Evolutionary conservation across 768 basidiomycete species (phyloP), one percentile per base, ranked within the genome.

Genomic region (Lactarius pseudohatsudake): DNA sequence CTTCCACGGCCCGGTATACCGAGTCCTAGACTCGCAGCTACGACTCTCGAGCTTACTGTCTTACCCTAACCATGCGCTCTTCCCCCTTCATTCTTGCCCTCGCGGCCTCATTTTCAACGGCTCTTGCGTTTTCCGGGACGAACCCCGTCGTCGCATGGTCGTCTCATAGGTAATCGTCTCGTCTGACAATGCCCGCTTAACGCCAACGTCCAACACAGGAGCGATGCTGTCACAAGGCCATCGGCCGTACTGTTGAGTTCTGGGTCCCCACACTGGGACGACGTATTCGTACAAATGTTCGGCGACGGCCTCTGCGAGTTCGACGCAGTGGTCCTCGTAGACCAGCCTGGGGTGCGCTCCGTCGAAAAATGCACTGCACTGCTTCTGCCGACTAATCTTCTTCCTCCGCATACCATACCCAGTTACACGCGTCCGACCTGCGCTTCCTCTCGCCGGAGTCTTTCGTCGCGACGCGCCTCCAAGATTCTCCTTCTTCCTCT

Each of bases 361-460:
- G 36, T 38, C 36, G 9, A 38, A 38, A 7, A 32, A 7, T 32
- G 36, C 36, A 38, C 11, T 38, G 11, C 36, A 38, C 36, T 13
- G 36, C 36, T 38, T 30, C 36, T 41, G 4, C 20, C n/a, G 13
- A 22, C 62, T 43, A 32, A 15, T 41, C 53, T 54, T 2, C 65
- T 30, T 32, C 63, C 43, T 36, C 34, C 68, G 30, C 50, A 41
- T 18, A 18, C 11, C 34, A 26, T 47, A 34, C 16, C 11, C 71
- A 92, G 91, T 78, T 90, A 4, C 91, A 89, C 71, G 87, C 89
- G 30, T 87, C 89, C n/a, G 90, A 92, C 78, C 78, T 92, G 50
- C 86, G 88, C 36, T 75, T 77, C 11, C 84, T 92, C 26, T 75
- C 83, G 7, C 77, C 84, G 10, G 79, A 81, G 1, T 85, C 84